Base-by-base conservation (phyloP, 805 yeast species). In the Lipomyces starkeyi region DNA sequence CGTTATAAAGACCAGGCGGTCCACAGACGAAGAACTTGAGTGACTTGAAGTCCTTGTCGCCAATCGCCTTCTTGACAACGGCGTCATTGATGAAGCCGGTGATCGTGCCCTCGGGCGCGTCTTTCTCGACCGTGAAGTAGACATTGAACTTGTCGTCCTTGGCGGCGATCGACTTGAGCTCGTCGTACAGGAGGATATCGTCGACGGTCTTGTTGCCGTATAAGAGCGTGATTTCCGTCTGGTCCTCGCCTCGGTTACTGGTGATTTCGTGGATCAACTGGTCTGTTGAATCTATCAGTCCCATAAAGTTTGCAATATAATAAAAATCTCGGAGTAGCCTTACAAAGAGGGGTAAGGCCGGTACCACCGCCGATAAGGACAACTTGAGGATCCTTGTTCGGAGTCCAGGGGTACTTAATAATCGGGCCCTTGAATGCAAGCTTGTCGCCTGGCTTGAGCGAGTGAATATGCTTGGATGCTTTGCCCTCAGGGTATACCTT, bases 361-460 rank as follows among this genome's bases (percentile, higher is more conserved):
- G 97, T 85, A 78, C 99, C 99, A 77, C 97, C 99, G 75, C 97
- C 98, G 74, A 95, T 83, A 78, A 95, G 85, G 67, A 89, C 87
- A 78, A 95, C 87, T 73, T 87, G 83, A 76, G 90, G 86, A 83
- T 86, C 94, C 78, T 88, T 86, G 84, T 95, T 94, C 74, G 94
- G 90, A 75, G 85, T 85, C 92, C 96, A 91, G 78, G 89, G 87
- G 91, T 95, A 93, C 84, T 95, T 95, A 76, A 85, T 83, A 73
- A 93, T 85, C 73, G 98, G 98, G 61, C 99, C 99, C 84, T 93
- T 94, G 85, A 95, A 90, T 9, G 97, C 81, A 65, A 95, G 84
- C 62, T 93, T 86, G 76, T 95, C 98, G 75, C 89, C 86, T 69
- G 85, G 87, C 80, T 90, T 88, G 78, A 94, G 86, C 68, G 80